phyloP scores from a whole-genome alignment of 2,329 filamentous ascomycete genomes.

The Diplodia mutila region DNA sequence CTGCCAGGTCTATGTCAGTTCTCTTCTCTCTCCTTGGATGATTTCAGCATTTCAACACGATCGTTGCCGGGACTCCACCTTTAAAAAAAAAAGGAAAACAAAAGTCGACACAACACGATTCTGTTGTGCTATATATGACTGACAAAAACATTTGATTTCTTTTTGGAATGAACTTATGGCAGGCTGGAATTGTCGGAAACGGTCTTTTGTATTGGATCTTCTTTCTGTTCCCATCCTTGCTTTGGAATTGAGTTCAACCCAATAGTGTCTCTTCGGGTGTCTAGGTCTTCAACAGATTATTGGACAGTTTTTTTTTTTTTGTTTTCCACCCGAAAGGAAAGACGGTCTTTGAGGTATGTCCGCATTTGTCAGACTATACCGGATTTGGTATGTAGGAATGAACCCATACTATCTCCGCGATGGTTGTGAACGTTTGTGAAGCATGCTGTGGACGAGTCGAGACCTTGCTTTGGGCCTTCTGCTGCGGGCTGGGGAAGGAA shows the following conservation, averaged over 20 bases:
- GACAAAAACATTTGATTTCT: not conserved
- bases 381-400: not conserved
- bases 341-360: constrained; percentile 6
- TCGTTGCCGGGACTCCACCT: not conserved
- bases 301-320: not conserved
- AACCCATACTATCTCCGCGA: not conserved
- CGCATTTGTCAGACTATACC: not conserved
- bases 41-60: not conserved
- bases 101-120: not conserved
- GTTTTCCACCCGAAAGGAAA: not conserved
- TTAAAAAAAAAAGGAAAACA: not conserved
- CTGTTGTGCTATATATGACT: not conserved
- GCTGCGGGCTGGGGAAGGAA: too few relatives aligned
- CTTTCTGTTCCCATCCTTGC: not conserved
- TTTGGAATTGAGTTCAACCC: not conserved
- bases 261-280: not conserved
- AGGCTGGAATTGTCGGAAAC: not conserved
- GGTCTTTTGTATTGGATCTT: not conserved
- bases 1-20: not conserved
- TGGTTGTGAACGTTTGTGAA: too few relatives aligned
- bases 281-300: constrained; percentile 4
- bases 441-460: too few relatives aligned
- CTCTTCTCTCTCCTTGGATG: not conserved
- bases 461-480: too few relatives aligned
- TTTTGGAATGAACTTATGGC: not conserved